Evolutionary conservation across 108 stramenopile genomes (phyloP).

Genomic region (Epipyxis sp.): DNA sequence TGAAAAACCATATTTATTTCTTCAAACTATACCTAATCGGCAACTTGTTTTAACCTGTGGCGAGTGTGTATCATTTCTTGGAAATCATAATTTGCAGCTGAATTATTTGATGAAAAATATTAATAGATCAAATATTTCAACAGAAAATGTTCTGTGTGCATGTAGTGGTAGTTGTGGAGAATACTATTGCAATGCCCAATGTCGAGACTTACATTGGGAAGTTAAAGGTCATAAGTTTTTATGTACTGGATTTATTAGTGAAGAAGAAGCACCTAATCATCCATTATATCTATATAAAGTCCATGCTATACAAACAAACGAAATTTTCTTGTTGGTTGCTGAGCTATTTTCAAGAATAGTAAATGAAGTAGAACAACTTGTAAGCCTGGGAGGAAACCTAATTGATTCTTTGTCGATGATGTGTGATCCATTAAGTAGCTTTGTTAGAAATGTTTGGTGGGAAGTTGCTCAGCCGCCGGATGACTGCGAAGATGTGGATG

Average conservation of each 20-base stretch:
- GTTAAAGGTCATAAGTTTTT: constrained; percentile 7
- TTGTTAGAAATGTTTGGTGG: neutral
- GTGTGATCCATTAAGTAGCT: constrained; percentile 35
- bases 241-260: constrained; percentile 14
- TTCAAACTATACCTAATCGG: constrained; percentile 27
- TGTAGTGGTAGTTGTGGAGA: constrained; percentile 15
- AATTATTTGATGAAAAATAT: neutral
- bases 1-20: constrained; percentile 23
- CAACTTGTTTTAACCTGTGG: neutral
- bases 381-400: neutral
- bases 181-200: constrained; percentile 9
- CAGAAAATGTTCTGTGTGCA: neutral
- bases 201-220: constrained; percentile 22
- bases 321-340: constrained; percentile 54
- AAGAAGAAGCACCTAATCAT: constrained; percentile 17
- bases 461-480: neutral
- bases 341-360: constrained; percentile 44
- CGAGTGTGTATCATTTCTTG: constrained; percentile 8
- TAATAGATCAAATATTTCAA: neutral
- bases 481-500: neutral
- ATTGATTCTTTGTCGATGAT: constrained; percentile 31
- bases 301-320: constrained; percentile 53
- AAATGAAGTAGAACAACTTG: neutral
- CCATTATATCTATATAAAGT: neutral
- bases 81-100: neutral